Percentiles rank a stretch among this genome's conserved stretches.
These are phyloP conservation scores for Tilletia indica DNA, from an alignment of 1,284 basidiomycete genomes.

Conservation along the genomic window DNA sequence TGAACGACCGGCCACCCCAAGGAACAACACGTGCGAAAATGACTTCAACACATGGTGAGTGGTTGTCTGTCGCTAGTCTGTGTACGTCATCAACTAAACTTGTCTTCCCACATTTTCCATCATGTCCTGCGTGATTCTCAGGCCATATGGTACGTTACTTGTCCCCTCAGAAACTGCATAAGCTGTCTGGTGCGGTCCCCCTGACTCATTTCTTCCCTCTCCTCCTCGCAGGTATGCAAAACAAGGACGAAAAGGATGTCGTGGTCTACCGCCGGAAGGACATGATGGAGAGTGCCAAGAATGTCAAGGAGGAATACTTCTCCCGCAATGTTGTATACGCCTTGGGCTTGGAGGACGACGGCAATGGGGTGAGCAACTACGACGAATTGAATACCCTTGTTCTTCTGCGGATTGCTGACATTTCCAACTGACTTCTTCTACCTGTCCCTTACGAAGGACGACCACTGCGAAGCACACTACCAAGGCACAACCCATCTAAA, in stretches of 20 bases:
- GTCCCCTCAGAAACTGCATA: no score
- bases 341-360: constrained; percentile 38
- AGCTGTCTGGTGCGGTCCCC: not conserved
- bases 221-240: constrained; percentile 1
- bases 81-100: no score
- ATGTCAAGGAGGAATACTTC: constrained; percentile 34
- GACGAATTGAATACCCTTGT: not conserved
- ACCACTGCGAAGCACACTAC: constrained; percentile 45
- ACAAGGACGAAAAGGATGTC: not conserved
- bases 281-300: constrained; percentile 30
- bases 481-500: constrained; percentile 41
- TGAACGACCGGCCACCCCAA: constrained; percentile 32
- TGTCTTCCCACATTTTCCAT: not conserved
- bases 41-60: constrained; percentile 9
- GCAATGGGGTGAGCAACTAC: constrained; percentile 25
- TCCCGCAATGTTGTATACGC: constrained; percentile 37
- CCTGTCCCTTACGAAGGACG: constrained; percentile 23
- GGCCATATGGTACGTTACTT: constrained; percentile 14
- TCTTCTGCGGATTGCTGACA: not conserved
- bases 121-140: not conserved
- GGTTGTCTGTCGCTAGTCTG: no score
- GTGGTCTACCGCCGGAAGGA: not conserved
- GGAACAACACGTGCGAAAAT: constrained; percentile 28
- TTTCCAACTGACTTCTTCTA: not conserved
- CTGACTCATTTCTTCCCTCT: not conserved